Evolutionary conservation across 352 stramenopile species (phyloP).

Genomic region (Pilasporangium apinafurcum): DNA sequence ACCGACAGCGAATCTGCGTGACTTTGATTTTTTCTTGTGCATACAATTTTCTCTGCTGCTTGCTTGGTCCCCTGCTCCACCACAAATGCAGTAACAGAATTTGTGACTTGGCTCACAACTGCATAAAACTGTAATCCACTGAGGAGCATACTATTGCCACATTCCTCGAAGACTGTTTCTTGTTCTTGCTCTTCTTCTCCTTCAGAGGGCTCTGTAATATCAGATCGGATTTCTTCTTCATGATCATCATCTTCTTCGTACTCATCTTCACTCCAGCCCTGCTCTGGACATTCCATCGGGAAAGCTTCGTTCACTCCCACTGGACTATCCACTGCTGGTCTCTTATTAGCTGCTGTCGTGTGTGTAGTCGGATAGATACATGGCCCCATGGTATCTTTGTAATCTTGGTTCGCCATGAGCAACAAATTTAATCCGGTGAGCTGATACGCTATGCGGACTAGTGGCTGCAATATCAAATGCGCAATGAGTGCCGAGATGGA

Average conservation of each 20-base stretch:
- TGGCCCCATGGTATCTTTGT: constrained; percentile 3
- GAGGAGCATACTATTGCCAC: constrained; percentile 24
- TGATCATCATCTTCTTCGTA: neutral
- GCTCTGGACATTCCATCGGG: neutral
- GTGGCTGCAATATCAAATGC: constrained; percentile 3
- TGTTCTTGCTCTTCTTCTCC: constrained; percentile 1
- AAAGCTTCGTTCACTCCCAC: constrained; percentile 2
- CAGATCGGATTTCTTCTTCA: neutral
- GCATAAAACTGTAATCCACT: constrained; percentile 68
- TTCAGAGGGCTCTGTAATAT: neutral
- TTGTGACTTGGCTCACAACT: constrained; percentile 33
- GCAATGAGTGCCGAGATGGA: constrained; percentile 2
- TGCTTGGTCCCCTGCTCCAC: constrained; percentile 35
- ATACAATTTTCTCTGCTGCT: constrained; percentile 15
- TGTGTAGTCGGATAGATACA: neutral
- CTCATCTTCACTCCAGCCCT: neutral
- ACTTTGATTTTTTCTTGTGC: constrained; percentile 12
- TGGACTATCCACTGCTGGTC: no score
- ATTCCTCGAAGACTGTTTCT: constrained; percentile 2
- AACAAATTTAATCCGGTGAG: constrained; percentile 8
- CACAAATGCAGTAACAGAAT: constrained; percentile 20
- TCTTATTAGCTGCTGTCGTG: neutral
- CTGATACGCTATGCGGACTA: neutral
- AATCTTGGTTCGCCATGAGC: constrained; percentile 17
- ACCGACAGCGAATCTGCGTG: constrained; percentile 44